Evolutionary conservation across 176 grass and related monocot species (phyloP), one percentile per base, ranked within the genome.

Genomic region (Triticum monococcum): DNA sequence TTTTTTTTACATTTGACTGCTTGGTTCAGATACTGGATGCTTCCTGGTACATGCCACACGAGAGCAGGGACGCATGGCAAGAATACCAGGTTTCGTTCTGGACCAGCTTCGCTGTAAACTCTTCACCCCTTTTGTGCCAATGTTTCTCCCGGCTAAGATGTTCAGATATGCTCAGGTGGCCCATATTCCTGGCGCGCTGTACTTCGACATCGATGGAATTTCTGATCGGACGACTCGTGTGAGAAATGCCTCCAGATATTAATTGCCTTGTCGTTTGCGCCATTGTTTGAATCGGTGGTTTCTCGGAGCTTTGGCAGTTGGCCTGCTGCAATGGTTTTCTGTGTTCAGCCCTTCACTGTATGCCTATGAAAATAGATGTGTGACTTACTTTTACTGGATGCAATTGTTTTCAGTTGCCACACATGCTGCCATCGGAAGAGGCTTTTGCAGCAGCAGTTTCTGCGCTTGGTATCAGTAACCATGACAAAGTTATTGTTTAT

Each of bases 1-100:
- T 82, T 17, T n/a, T 40, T 82, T 18, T 83, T 14, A 82, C 22
- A 78, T 65, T 59, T 13, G 8, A 68, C 70, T 24, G 7, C 69
- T 67, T 5, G 38, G 69, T 88, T 87, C 78, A 98, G 97, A 79
- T 98, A 40, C 77, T 98, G 87, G 97, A 96, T 91, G 94, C 94
- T 86, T 98, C 97, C 22, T 96, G 94, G 97, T 92, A 98, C 86
- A 92, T 98, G 97, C 92, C 94, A 68, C 72, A 78, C n/a, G 97
- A 96, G 88, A 90, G 91, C 18, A 90, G 82, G 84, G 85, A 96
- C 73, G 84, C 97, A 73, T 85, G 90, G 90, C 79, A 90, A 94
- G 92, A 94, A 78, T 96, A 96, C 65, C 91, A 96, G 97, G 97
- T 98, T 75, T 59, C 18, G 22, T 59, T 70, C 23, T 63, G 23